Evolutionary conservation across 257 asterid species (phyloP).

Genomic region (Salvia miltiorrhiza): DNA sequence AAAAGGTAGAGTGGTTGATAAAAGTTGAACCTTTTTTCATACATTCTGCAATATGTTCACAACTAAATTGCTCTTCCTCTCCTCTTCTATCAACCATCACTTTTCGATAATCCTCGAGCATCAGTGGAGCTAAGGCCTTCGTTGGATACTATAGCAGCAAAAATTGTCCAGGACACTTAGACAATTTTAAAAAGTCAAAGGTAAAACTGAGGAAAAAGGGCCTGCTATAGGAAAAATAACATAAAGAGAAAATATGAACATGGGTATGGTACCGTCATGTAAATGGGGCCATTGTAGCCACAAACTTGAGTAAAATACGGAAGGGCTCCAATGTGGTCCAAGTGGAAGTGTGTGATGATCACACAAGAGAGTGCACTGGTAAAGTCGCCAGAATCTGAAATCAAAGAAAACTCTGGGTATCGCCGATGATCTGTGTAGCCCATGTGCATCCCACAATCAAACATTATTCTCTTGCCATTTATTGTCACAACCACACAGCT

Average conservation of each 20-base stretch:
- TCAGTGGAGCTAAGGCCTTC: constrained; percentile 83
- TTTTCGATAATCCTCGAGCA: constrained; percentile 86
- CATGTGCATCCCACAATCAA: constrained; percentile 98
- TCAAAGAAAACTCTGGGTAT: constrained; percentile 76
- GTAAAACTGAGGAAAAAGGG: not conserved
- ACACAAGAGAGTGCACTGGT: constrained; percentile 65
- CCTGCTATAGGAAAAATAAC: not conserved
- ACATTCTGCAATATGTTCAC: constrained; percentile 67
- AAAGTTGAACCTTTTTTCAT: constrained; percentile 64
- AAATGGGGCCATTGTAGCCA: constrained; percentile 91
- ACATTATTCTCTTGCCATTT: constrained; percentile 83
- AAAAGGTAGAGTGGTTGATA: not conserved
- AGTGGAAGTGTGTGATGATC: constrained; percentile 85
- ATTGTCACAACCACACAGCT: constrained; percentile 85
- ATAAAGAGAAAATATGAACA: not conserved
- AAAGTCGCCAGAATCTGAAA: constrained; percentile 49
- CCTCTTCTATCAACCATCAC: constrained; percentile 86
- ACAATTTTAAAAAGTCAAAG: not conserved
- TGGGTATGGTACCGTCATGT: constrained; percentile 72
- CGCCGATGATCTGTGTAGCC: constrained; percentile 64
- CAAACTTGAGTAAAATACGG: constrained; percentile 94
- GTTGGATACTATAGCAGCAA: constrained; percentile 70
- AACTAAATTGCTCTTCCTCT: constrained; percentile 72
- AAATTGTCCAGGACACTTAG: no score
- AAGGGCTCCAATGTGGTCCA: constrained; percentile 96